These are phyloP conservation scores for Mimosa bimucronata DNA, from an alignment of 306 rosid genomes.

Conservation along the genomic window DNA sequence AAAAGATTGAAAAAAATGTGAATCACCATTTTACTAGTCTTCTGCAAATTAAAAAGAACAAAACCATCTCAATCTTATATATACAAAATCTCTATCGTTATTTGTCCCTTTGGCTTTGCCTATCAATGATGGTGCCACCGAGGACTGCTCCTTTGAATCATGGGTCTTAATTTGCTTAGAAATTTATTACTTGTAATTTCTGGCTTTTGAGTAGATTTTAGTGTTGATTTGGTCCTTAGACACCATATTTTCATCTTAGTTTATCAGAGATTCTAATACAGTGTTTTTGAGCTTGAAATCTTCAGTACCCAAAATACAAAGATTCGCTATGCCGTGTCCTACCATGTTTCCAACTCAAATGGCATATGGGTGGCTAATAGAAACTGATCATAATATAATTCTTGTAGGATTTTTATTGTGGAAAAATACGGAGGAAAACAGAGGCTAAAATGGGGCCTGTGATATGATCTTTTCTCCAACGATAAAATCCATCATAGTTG, in stretches of 20 bases:
- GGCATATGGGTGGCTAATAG: neutral
- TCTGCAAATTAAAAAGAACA: too few relatives aligned
- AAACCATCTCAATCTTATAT: too few relatives aligned
- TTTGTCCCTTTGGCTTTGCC: neutral
- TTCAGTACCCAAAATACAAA: constrained; percentile 9
- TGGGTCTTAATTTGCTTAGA: neutral
- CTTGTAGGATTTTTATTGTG: neutral
- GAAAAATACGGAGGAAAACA: too few relatives aligned
- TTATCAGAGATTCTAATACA: neutral
- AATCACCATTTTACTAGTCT: too few relatives aligned
- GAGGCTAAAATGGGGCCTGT: too few relatives aligned
- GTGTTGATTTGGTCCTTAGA: neutral
- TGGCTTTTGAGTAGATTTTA: neutral
- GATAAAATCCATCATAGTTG: too few relatives aligned
- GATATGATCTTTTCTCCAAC: too few relatives aligned
- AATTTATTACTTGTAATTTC: too few relatives aligned
- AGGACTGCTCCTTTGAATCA: neutral
- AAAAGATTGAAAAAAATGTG: too few relatives aligned
- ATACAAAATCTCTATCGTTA: too few relatives aligned
- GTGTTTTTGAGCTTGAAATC: neutral
- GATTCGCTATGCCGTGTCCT: neutral
- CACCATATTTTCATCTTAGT: neutral
- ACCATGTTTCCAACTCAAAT: neutral
- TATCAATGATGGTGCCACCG: neutral
- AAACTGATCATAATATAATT: neutral